Conservation (phyloP, 805 yeast species). For the Cyberlindnera nakhonratchasimensis region DNA sequence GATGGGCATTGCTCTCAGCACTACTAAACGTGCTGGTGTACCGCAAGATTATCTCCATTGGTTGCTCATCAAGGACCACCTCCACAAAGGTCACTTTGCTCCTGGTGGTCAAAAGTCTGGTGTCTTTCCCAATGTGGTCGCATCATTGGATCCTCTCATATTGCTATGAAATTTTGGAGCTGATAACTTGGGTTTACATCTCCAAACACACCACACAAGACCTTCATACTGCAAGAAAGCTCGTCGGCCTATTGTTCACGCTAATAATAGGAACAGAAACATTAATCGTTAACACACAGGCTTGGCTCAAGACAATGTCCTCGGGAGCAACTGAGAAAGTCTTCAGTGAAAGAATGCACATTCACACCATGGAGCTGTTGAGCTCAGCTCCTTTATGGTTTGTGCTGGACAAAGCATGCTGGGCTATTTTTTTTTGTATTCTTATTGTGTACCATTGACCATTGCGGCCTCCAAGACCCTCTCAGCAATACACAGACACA, state of each 20-base stretch:
- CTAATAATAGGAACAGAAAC: background rate
- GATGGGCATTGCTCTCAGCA: background rate
- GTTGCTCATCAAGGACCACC: background rate
- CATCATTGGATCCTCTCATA: background rate
- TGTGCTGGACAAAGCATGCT: constrained; percentile 5
- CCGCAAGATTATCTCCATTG: background rate
- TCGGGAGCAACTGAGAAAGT: constrained; percentile 4
- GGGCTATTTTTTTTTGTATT: background rate
- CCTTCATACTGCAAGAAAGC: background rate
- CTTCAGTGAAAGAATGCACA: background rate
- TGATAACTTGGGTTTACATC: background rate
- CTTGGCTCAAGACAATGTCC: background rate
- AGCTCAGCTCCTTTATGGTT: constrained; percentile 4
- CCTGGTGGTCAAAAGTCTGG: background rate
- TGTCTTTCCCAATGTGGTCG: background rate
- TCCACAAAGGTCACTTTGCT: background rate
- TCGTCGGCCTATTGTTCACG: background rate
- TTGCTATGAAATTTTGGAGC: background rate
- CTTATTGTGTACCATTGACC: background rate
- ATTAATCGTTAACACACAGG: background rate
- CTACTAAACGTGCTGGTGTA: background rate
- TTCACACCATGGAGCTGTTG: background rate
- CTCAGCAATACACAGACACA: too few species aligned
- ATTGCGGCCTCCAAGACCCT: too few species aligned
- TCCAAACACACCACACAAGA: background rate